A percentile compares a stretch with the other conserved stretches of the same genome.
phyloP scores from a whole-genome alignment of 2,329 filamentous ascomycete genomes.

The Microthyrium microscopicum region DNA sequence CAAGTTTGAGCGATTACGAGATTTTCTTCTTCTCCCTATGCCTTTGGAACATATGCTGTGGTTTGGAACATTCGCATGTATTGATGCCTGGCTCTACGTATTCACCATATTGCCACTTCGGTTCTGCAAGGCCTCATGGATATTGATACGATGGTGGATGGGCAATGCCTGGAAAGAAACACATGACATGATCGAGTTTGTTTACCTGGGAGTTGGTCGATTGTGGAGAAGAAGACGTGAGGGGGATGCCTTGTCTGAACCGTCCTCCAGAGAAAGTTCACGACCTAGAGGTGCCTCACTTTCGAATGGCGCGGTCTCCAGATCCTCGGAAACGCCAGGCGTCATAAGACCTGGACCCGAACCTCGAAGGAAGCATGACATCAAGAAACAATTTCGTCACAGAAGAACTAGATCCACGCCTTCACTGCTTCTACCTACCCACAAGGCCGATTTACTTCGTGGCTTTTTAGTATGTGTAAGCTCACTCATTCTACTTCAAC shows the following conservation, averaged over 20 bases:
- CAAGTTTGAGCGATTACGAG: constrained; percentile 81
- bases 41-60: constrained; percentile 70
- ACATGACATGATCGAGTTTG: constrained; percentile 54
- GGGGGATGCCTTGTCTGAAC: constrained; percentile 3
- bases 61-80: constrained; percentile 78
- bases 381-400: constrained; percentile 37
- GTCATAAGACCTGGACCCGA: constrained; percentile 5
- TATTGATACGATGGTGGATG: constrained; percentile 64
- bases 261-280: background rate
- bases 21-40: constrained; percentile 68
- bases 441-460: constrained; percentile 91
- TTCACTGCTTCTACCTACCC: constrained; percentile 67
- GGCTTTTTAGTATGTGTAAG: constrained; percentile 77
- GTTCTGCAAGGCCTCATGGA: constrained; percentile 63
- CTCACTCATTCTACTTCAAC: constrained; percentile 68
- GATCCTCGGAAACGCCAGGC: background rate
- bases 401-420: constrained; percentile 69
- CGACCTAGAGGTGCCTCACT: background rate
- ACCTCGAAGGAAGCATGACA: constrained; percentile 15
- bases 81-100: constrained; percentile 92
- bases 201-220: constrained; percentile 63
- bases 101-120: constrained; percentile 88
- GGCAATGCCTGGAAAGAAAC: constrained; percentile 56
- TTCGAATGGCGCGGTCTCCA: background rate
- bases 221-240: constrained; percentile 41